A percentile compares a stretch with the other conserved stretches of the same genome.
These are phyloP conservation scores for Pseudohyphozyma bogoriensis DNA, from an alignment of 768 basidiomycete genomes.

Conservation along the genomic window DNA sequence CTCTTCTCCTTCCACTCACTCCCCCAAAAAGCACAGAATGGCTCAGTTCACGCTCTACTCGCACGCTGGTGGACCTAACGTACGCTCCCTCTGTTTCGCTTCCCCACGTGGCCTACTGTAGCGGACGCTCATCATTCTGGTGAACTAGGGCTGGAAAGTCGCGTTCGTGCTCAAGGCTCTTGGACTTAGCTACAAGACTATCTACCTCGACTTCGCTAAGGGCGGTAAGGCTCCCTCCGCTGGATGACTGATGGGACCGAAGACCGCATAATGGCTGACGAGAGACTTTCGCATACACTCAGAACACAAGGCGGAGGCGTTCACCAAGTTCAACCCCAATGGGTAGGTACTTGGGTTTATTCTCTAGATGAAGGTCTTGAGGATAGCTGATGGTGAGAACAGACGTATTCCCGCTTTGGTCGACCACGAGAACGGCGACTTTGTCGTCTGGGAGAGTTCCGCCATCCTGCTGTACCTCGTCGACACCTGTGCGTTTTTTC, in stretches of 20 bases:
- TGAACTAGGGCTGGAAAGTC: not conserved
- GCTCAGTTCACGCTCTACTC: too few relatives aligned
- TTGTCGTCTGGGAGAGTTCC: constrained; percentile 12
- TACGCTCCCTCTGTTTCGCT: too few relatives aligned
- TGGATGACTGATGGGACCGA: too few relatives aligned
- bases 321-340: constrained; percentile 12
- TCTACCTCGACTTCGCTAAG: constrained; percentile 1
- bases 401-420: constrained; percentile 28
- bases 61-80: too few relatives aligned
- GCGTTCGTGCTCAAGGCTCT: constrained; percentile 9
- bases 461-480: constrained; percentile 28
- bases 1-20: too few relatives aligned
- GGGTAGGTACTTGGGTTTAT: not conserved
- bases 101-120: too few relatives aligned
- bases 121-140: too few relatives aligned
- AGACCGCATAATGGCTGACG: too few relatives aligned
- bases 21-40: too few relatives aligned
- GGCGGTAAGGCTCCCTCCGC: too few relatives aligned
- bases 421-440: constrained; percentile 27
- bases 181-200: constrained; percentile 27
- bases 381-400: constrained; percentile 3
- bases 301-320: constrained; percentile 23
- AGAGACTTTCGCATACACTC: too few relatives aligned
- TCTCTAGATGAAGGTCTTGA: not conserved
- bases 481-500: constrained; percentile 9